Evolutionary conservation across 192 early-diverging fungal genomes (phyloP), one percentile per base, ranked within the genome.

Genomic region (Entomortierella parvispora): DNA sequence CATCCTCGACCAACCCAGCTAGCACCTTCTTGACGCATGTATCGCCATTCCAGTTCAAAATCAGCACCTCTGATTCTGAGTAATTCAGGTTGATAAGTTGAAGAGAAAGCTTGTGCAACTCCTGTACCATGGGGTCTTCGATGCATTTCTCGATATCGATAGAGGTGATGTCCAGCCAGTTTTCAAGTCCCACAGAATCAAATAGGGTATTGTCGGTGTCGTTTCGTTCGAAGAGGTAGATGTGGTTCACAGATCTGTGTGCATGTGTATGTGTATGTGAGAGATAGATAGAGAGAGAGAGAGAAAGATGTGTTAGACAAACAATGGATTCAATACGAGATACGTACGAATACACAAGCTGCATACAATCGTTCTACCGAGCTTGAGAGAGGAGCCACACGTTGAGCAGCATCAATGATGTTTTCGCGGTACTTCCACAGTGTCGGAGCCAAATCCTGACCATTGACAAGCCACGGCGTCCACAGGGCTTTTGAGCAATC

Each of bases 211-310:
- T 57, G 11, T 37, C 43, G 0, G 28, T 57, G 20, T 66, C 64
- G 28, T 56, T 66, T 22, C 44, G 26, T 37, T 55, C 64, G 48
- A 66, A 58, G 3, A 66, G 31, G 32, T 66, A 66, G 9, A 66
- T 66, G 43, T 66, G 53, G 54, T 66, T 66, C 43, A 66, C 64
- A 25, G 54, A 52, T 32, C 64, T 66, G n/a, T 66, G n/a, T n/a
- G n/a, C n/a, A n/a, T n/a, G n/a, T n/a, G n/a, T n/a, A n/a, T n/a
- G n/a, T n/a, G n/a, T n/a, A n/a, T n/a, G n/a, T n/a, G n/a, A n/a
- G 31, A 40, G 40, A 43, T 46, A 54, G 25, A 65, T 7, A 44
- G 20, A 65, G 43, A 44, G 29, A 43, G 26, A 65, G 29, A 55
- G 17, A 65, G 51, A 55, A 25, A 52, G 63, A 18, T 55, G 42